Evolutionary conservation across 169 alveolate genomes (phyloP).

Genomic region (Eimeria praecox): DNA sequence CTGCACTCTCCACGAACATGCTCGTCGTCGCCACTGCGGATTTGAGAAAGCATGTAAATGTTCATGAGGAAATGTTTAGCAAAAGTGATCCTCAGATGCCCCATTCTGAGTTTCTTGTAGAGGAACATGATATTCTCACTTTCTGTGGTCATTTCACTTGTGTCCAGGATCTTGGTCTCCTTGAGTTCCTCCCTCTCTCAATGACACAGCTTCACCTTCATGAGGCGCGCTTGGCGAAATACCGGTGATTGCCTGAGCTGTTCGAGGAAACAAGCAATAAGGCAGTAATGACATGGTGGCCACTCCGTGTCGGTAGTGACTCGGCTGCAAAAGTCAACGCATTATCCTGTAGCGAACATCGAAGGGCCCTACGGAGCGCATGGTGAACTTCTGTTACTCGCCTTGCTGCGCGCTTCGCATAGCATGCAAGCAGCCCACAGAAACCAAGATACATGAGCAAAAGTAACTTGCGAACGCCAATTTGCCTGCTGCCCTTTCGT

Average conservation of each 20-base stretch:
- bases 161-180: not conserved
- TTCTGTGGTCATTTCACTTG: not conserved
- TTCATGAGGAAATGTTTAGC: too few relatives aligned
- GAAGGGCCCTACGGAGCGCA: not conserved
- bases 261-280: not conserved
- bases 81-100: too few relatives aligned
- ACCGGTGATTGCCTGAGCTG: too few relatives aligned
- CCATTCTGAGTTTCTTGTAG: not conserved
- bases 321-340: not conserved
- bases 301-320: not conserved
- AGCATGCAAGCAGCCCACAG: not conserved
- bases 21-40: too few relatives aligned
- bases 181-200: not conserved
- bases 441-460: not conserved
- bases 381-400: not conserved
- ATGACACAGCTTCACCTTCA: not conserved
- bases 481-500: not conserved
- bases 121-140: not conserved
- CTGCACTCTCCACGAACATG: too few relatives aligned
- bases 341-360: not conserved
- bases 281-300: not conserved
- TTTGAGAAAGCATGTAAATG: too few relatives aligned
- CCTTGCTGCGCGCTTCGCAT: not conserved
- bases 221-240: too few relatives aligned
- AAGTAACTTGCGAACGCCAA: not conserved